Evolutionary conservation across 2,329 filamentous ascomycete genomes (phyloP).

Genomic region (Aspergillus intermedius): DNA sequence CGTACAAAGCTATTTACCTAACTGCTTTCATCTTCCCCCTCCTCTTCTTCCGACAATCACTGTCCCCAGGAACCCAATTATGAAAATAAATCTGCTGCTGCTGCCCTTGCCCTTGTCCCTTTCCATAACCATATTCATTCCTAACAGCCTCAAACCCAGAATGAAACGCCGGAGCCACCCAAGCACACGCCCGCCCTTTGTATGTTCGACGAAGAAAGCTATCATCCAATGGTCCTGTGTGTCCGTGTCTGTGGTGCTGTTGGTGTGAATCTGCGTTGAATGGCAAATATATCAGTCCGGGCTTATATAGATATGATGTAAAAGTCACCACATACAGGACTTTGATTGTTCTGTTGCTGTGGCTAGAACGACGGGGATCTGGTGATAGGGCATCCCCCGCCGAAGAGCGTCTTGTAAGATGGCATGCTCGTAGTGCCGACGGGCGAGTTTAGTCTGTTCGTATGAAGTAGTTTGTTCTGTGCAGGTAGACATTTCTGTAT

Average conservation of each 20-base stretch:
- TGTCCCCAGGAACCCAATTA: constrained; percentile 1
- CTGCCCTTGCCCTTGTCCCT: neutral
- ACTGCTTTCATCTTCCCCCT: neutral
- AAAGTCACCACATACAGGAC: neutral
- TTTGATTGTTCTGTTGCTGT: neutral
- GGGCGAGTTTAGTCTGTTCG: constrained; percentile 5
- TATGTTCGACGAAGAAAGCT: neutral
- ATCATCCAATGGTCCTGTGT: neutral
- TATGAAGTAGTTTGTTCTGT: constrained; percentile 4
- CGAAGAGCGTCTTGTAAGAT: constrained; percentile 4
- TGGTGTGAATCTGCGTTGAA: neutral
- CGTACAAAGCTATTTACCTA: no score
- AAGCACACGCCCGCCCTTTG: neutral
- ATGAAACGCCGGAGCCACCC: neutral
- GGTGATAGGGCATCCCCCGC: neutral
- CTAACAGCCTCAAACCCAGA: no score
- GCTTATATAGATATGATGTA: no score
- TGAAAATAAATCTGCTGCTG: constrained; percentile 1
- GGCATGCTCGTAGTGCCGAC: constrained; percentile 6
- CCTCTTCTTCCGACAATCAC: neutral
- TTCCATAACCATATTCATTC: no score
- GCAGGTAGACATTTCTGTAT: neutral
- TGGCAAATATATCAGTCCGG: neutral
- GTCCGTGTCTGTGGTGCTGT: neutral
- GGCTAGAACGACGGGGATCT: neutral